These are phyloP conservation scores for Triangularia setosa DNA, from an alignment of 2,329 filamentous ascomycete species.

Conservation along the genomic window DNA sequence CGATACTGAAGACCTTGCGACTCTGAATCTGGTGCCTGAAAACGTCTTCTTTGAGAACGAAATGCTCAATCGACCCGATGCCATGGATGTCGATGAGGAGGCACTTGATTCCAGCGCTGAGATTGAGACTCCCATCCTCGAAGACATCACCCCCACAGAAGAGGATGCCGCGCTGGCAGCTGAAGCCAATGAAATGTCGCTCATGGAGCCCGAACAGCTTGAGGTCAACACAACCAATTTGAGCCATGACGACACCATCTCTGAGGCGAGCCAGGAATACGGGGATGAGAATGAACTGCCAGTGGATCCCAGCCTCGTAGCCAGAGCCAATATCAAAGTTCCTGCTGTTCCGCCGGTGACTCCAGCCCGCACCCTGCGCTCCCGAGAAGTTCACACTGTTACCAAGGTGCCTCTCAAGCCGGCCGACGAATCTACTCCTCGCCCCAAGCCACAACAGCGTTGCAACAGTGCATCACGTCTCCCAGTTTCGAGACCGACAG, in stretches of 20 bases:
- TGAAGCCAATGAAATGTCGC: slow-evolving; percentile 58
- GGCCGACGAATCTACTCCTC: slow-evolving; percentile 55
- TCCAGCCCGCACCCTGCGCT: slow-evolving; percentile 47
- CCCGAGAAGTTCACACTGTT: slow-evolving; percentile 64
- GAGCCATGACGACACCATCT: slow-evolving; percentile 47
- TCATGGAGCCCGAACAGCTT: slow-evolving; percentile 43
- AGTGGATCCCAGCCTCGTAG: slow-evolving; percentile 47
- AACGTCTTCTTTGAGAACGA: slow-evolving; percentile 51
- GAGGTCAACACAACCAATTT: slow-evolving; percentile 29
- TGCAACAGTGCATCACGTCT: slow-evolving; percentile 49
- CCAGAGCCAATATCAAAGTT: slow-evolving; percentile 20
- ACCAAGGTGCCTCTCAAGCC: slow-evolving; percentile 74
- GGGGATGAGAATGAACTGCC: slow-evolving; percentile 62
- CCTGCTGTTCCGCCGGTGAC: slow-evolving; percentile 46
- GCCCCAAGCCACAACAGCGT: slow-evolving; percentile 43
- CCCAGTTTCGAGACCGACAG: slow-evolving; percentile 40
- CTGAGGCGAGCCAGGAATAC: slow-evolving; percentile 62
- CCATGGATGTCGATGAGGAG: slow-evolving; percentile 16
- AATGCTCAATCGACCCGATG: slow-evolving; percentile 32
- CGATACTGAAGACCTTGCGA: slow-evolving; percentile 15
- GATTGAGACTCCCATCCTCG: slow-evolving; percentile 37
- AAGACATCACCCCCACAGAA: slow-evolving; percentile 45
- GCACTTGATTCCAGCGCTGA: slow-evolving; percentile 15
- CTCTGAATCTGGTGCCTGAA: slow-evolving; percentile 33
- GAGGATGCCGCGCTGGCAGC: slow-evolving; percentile 56